Evolutionary conservation across 1,139 yeast species (phyloP), one percentile per base, ranked within the genome.

Genomic region (Hansenula sp.): DNA sequence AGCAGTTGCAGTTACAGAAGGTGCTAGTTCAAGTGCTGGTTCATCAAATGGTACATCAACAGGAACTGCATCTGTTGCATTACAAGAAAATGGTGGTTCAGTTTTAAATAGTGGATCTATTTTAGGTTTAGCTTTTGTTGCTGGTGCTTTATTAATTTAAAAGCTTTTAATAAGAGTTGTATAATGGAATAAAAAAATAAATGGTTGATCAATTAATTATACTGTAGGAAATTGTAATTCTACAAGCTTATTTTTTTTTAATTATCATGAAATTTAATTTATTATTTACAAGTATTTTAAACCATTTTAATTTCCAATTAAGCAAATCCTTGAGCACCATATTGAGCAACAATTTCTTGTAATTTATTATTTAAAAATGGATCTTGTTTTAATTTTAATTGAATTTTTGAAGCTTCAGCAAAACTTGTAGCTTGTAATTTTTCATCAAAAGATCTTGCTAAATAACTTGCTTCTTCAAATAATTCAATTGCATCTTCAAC

Each of bases 401-500:
- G 95, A 71, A 85, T 78, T 64, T 83, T 83, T 39, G 89, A 79
- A 47, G 96, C 97, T 67, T 88, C 97, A 46, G 95, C 94, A 57
- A 87, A 86, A 28, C 95, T 83, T 48, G 89, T 82, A 42, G 96
- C 95, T 69, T 89, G 97, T 45, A 85, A 73, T 69, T 89, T 85
- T 69, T 92, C 98, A 50, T 83, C 87, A 44, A 79, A 72, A 39
- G 87, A 77, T 73, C 97, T 83, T 29, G 96, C 84, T 53, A 89
- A 75, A 45, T 75, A 75, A 41, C 94, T 81, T 44, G 94, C 83
- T 59, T 81, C 86, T 68, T 86, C 92, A 61, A 90, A 89, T 59
- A 83, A 75, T 45, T 68, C 68, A 54, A 87, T 77, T 27, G 98
- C 97, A 50, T 85, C 92, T 48, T 83, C 85, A 39, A 85, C 78